A percentile compares a stretch with the other conserved stretches of the same genome.
phyloP scores from a whole-genome alignment of 2,329 filamentous ascomycete genomes.

The Lomentospora prolificans region DNA sequence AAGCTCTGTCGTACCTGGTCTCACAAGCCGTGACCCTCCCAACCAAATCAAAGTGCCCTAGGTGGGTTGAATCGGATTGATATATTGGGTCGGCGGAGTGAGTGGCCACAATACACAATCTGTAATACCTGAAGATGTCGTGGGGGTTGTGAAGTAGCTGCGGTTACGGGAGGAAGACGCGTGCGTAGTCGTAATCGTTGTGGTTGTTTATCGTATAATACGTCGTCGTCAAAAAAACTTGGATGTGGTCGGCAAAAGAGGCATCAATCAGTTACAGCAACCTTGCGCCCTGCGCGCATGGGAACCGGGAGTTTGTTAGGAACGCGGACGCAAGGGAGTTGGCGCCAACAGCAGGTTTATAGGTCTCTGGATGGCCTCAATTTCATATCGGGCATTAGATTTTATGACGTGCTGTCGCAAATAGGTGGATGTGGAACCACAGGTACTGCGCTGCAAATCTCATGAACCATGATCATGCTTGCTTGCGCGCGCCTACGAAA shows the following conservation, averaged over 20 bases:
- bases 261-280: background rate
- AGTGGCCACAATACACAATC: background rate
- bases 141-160: background rate
- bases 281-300: background rate
- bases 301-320: background rate
- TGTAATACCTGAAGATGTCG: background rate
- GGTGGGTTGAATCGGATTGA: background rate
- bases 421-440: background rate
- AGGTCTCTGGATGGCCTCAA: background rate
- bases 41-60: background rate
- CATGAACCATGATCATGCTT: background rate
- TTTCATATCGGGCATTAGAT: conserved; percentile 1
- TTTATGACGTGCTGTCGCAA: background rate
- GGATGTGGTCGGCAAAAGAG: background rate
- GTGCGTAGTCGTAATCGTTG: background rate
- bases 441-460: background rate
- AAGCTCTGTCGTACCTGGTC: background rate
- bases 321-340: background rate
- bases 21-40: background rate
- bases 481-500: background rate
- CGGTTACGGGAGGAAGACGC: background rate
- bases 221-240: background rate
- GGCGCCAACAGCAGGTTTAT: background rate
- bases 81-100: background rate
- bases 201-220: background rate